Conservation (phyloP, 352 stramenopile species). For the Pythium rishiriense region DNA sequence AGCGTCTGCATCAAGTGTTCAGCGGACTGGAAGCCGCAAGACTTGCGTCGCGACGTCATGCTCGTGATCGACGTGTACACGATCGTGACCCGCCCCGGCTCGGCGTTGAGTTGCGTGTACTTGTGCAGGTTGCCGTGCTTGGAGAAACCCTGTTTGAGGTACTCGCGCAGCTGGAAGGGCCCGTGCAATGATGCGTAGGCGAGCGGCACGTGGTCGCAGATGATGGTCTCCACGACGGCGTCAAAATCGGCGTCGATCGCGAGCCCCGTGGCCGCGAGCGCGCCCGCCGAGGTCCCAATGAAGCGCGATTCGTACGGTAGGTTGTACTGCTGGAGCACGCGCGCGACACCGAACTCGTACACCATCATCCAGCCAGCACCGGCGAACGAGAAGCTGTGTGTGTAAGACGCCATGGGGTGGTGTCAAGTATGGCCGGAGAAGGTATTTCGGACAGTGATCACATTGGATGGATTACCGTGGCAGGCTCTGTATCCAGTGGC, state of each 20-base stretch:
- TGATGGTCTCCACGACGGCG: slow-evolving; percentile 27
- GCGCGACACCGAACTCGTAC: slow-evolving; percentile 45
- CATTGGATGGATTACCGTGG: no score
- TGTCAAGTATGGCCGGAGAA: no score
- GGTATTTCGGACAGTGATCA: no score
- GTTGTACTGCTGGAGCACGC: slow-evolving; percentile 32
- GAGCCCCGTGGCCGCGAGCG: slow-evolving; percentile 32
- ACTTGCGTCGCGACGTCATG: slow-evolving; percentile 24
- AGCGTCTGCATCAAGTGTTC: slow-evolving; percentile 30
- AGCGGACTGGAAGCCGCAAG: slow-evolving; percentile 23
- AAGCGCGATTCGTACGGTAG: slow-evolving; percentile 25
- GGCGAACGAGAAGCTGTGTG: slow-evolving; percentile 37
- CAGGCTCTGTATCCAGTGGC: no score
- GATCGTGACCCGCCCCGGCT: slow-evolving; percentile 18
- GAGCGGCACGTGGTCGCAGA: slow-evolving; percentile 24
- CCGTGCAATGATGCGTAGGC: background rate
- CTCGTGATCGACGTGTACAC: slow-evolving; percentile 39
- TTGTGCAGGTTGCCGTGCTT: slow-evolving; percentile 25
- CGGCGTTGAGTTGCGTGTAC: slow-evolving; percentile 20
- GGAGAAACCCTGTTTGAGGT: slow-evolving; percentile 15
- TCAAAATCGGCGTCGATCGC: slow-evolving; percentile 38
- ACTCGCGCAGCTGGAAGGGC: slow-evolving; percentile 38
- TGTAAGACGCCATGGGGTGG: slow-evolving; percentile 1
- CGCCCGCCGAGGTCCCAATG: slow-evolving; percentile 39
- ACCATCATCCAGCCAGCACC: slow-evolving; percentile 43